Evolutionary conservation across 768 basidiomycete genomes (phyloP), one percentile per base, ranked within the genome.

Genomic region (Pleurotus eryngii): DNA sequence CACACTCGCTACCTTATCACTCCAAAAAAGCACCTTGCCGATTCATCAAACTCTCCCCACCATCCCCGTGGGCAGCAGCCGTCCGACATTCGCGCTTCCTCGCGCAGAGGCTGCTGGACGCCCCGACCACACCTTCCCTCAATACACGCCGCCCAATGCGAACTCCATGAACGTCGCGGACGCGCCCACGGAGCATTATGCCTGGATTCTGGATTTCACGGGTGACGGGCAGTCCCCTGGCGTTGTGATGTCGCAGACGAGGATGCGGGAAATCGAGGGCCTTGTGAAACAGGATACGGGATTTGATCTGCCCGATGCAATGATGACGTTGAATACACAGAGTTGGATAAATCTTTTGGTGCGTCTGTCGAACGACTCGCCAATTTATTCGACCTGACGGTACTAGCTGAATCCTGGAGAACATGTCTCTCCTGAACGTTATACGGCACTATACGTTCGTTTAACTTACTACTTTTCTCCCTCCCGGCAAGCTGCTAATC

Each of bases 161-260:
- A 35, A 35, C 30, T 69, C 75, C 17, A 68, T 64, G 24, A 62
- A 67, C 59, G 57, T 60, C 30, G 54, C 59, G 8, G 58, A 60
- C 17, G 53, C 65, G 46, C 37, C 56, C 20, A 59, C 58, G 17
- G 68, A 62, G 6, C 71, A 75, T 20, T 72, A 78, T 60, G 72
- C 77, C 1, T 92, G 90, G 88, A 73, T 85, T 11, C 78, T 92
- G 20, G 88, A 90, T 65, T 91, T 92, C 63, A 89, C 88, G 1
- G 72, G 76, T 47, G 76, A 76, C 18, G 81, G 81, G 0, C 72
- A 77, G 47, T 67, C 64, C 43, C 70, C 71, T 2, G 90, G 90
- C 18, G 67, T 92, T 45, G 82, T 91, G 12, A 81, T 91, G 76
- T 86, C 82, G 60, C 89, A 91, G 68, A 79, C 80, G 17, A 79